Conservation (phyloP, 495 filamentous ascomycete species). For the Penicillium manginii region DNA sequence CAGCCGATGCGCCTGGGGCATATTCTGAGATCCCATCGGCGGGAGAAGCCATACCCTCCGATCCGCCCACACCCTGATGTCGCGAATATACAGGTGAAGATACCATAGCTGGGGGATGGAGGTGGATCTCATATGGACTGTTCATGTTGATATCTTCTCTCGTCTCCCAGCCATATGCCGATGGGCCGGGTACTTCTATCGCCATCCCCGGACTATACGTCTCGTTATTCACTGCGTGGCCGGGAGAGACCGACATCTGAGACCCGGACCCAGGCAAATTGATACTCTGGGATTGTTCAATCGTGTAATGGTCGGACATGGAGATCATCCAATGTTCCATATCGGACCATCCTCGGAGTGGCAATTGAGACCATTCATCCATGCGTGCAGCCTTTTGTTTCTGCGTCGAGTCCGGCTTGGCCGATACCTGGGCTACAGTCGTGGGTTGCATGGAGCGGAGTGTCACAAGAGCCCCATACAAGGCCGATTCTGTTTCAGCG, state of each 20-base stretch:
- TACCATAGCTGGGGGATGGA: conserved; percentile 4
- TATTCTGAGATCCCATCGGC: conserved; percentile 5
- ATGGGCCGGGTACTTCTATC: conserved; percentile 5
- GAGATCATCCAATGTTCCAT: conserved; percentile 27
- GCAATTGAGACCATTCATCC: conserved; percentile 32
- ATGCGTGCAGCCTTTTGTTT: conserved; percentile 33
- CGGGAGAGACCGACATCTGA: conserved; percentile 7
- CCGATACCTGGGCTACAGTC: conserved; percentile 12
- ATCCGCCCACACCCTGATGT: conserved; percentile 5
- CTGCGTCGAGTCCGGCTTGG: conserved; percentile 16
- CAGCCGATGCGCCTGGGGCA: not conserved
- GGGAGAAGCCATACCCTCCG: conserved; percentile 14
- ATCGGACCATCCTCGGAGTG: conserved; percentile 26
- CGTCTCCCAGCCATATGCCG: conserved; percentile 18
- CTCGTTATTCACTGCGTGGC: not conserved
- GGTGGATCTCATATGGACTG: conserved; percentile 18
- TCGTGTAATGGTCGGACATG: conserved; percentile 23
- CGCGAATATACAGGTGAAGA: conserved; percentile 16
- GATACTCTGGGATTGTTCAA: conserved; percentile 8
- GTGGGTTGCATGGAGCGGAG: conserved; percentile 22
- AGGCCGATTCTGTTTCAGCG: conserved; percentile 31
- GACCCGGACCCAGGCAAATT: not conserved
- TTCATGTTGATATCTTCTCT: conserved; percentile 8
- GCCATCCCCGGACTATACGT: not conserved
- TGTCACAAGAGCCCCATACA: conserved; percentile 31